Evolutionary conservation across 495 filamentous ascomycete species (phyloP), one percentile per base, ranked within the genome.

Genomic region (Ascodesmis nigricans): DNA sequence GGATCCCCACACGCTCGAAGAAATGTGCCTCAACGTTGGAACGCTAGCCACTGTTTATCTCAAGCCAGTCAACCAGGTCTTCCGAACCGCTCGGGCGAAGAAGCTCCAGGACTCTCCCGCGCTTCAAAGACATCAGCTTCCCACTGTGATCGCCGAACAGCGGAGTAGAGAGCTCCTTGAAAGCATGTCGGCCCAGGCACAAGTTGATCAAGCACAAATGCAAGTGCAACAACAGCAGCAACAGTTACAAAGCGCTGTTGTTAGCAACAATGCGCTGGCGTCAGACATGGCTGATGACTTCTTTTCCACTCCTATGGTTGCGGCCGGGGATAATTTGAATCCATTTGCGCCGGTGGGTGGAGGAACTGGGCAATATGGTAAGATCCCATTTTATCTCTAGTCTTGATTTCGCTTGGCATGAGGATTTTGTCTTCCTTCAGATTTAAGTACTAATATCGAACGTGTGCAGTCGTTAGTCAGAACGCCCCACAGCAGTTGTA

Each of bases 11-110:
- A 95, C 87, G 0, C 67, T 97, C 14, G 87, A 95, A 59, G 90
- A 97, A 54, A 80, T 97, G 62, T 95, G 90, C 52, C 67, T 95
- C 29, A 83, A 82, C 53, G 79, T 99, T 40, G 90, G 90, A 42
- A 99, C 87, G 0, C 65, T 95, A 2, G 84, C 87, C 4, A 95
- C 87, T 3, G 82, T 99, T 35, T 99, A 99, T 52, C 69, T 95
- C 18, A 95, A 95, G 54, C 90, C 87, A 4, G 87, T 95, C 3
- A 78, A 93, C 46, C 82, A 90, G 33, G 84, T 99, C n/a, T 95
- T 99, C 65, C 71, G 87, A 32, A 71, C 73, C 23, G 87, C 87
- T 11, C 69, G 87, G 10, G 73, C 78, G 2, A 64, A 80, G 16
- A 67, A 71, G 14, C 64, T 95, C 2, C 57, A 66, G 24, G 78